Conservation (phyloP, 495 filamentous ascomycete species). For the Clavariopsis aquatica region DNA sequence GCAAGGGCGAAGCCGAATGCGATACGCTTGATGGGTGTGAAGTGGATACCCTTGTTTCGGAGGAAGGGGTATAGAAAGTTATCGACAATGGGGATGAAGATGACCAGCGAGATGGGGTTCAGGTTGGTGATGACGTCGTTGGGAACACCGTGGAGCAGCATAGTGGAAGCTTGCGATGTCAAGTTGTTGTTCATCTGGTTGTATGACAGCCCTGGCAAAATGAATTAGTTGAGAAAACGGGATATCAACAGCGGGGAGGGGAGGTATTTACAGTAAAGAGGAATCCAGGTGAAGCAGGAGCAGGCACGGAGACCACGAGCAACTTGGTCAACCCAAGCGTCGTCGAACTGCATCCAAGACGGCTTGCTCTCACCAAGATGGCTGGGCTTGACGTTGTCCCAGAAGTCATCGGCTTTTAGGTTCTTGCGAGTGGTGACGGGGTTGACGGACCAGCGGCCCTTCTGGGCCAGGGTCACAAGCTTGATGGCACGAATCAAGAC, state of each 20-base stretch:
- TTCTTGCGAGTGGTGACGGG: constrained; percentile 54
- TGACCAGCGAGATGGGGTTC: constrained; percentile 73
- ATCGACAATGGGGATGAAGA: constrained; percentile 78
- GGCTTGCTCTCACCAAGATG: constrained; percentile 45
- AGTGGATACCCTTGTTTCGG: constrained; percentile 61
- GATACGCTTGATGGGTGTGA: constrained; percentile 76
- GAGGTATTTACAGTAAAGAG: constrained; percentile 56
- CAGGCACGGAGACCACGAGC: constrained; percentile 68
- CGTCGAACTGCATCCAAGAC: constrained; percentile 58
- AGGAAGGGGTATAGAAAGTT: constrained; percentile 67
- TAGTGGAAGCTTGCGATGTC: constrained; percentile 71
- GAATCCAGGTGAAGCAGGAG: constrained; percentile 66
- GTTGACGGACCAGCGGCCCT: constrained; percentile 62
- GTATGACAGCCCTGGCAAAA: constrained; percentile 46
- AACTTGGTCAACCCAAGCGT: constrained; percentile 74
- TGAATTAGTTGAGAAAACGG: not conserved
- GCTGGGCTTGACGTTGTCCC: constrained; percentile 64
- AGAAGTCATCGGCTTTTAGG: constrained; percentile 59
- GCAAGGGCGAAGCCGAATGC: constrained; percentile 56
- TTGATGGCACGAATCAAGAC: constrained; percentile 61
- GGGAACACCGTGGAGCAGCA: constrained; percentile 70
- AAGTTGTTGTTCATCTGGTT: constrained; percentile 66
- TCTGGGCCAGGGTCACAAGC: constrained; percentile 59
- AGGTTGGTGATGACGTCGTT: constrained; percentile 82
- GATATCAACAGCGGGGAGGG: not conserved